These are phyloP conservation scores for Cladosporium sp. DNA, from an alignment of 2,329 filamentous ascomycete genomes.

Conservation along the genomic window DNA sequence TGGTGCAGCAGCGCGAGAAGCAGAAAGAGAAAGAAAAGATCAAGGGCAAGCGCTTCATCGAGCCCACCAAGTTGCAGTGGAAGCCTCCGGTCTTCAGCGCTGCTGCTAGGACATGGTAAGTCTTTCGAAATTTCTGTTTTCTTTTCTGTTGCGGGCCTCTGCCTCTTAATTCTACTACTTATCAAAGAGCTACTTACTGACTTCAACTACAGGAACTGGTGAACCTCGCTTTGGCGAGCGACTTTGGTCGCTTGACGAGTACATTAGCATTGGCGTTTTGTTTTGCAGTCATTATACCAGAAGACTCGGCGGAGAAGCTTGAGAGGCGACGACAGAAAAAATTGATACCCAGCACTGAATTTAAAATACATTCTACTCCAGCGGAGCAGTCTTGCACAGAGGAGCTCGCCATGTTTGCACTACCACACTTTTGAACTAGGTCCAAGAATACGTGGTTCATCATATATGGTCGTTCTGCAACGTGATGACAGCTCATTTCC, in stretches of 20 bases:
- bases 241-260: not conserved
- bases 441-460: not conserved
- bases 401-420: not conserved
- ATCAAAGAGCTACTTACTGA: not conserved
- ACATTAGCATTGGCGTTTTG: not conserved
- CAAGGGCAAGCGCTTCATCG: constrained; percentile 76
- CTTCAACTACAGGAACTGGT: constrained; percentile 1
- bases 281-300: not conserved
- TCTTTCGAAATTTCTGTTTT: not conserved
- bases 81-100: constrained; percentile 95
- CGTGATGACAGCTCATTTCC: no score
- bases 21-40: constrained; percentile 72
- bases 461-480: not conserved
- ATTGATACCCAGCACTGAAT: constrained; percentile 5
- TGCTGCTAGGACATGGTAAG: constrained; percentile 77
- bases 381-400: not conserved
- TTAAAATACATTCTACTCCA: not conserved
- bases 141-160: no score
- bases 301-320: not conserved
- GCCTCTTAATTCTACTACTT: not conserved
- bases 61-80: constrained; percentile 81
- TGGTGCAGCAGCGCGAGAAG: constrained; percentile 69
- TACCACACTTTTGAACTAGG: not conserved
- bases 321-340: not conserved
- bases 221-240: not conserved